Evolutionary conservation across 495 filamentous ascomycete species (phyloP).

Genomic region (Podospora anserina): DNA sequence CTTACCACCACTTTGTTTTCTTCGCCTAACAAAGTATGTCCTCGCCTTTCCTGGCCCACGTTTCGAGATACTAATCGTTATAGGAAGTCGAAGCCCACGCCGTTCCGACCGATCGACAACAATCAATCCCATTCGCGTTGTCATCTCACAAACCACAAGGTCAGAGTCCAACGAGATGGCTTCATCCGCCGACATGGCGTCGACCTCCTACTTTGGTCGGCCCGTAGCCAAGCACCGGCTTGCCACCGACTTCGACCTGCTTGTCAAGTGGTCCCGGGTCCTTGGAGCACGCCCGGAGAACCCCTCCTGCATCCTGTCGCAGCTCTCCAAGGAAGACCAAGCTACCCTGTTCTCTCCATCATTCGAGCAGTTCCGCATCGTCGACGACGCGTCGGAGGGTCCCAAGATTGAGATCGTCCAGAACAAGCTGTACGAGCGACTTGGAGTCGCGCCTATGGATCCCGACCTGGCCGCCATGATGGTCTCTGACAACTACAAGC

Average conservation of each 20-base stretch:
- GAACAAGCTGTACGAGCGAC: not conserved
- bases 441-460: not conserved
- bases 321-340: slow-evolving; percentile 25
- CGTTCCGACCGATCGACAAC: not conserved
- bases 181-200: not conserved
- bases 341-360: slow-evolving; percentile 22
- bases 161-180: not conserved
- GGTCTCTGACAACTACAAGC: not conserved
- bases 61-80: not conserved
- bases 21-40: not conserved
- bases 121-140: not conserved
- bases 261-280: slow-evolving; percentile 26
- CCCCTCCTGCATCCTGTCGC: slow-evolving; percentile 18
- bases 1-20: not conserved
- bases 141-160: not conserved
- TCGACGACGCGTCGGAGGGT: not conserved
- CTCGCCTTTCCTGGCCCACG: not conserved
- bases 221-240: slow-evolving; percentile 24
- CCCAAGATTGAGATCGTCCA: slow-evolving; percentile 4
- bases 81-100: not conserved
- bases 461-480: not conserved
- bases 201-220: slow-evolving; percentile 20
- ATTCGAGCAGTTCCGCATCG: not conserved
- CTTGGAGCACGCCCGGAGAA: slow-evolving; percentile 7
- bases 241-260: slow-evolving; percentile 22